These are phyloP conservation scores for Teunomyces gatunensis DNA, from an alignment of 805 yeast species.

Conservation along the genomic window DNA sequence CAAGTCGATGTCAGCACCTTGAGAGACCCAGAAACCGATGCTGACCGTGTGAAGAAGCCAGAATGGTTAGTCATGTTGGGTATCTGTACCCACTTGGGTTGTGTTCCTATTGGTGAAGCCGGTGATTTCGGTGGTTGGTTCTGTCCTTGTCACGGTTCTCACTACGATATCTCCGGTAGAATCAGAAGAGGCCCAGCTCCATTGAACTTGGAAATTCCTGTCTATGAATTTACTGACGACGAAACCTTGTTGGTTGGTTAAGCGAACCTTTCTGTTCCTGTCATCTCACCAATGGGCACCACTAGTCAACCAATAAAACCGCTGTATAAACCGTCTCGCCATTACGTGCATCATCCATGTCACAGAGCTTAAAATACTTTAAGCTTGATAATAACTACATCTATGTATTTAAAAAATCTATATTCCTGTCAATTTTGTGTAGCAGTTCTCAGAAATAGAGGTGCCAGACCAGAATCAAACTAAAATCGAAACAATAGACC, in stretches of 20 bases:
- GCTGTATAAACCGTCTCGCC: constrained; percentile 1
- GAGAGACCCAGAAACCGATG: constrained; percentile 93
- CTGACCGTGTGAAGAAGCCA: constrained; percentile 93
- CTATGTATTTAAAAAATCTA: constrained; percentile 1
- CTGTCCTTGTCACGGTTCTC: constrained; percentile 99
- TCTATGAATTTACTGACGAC: constrained; percentile 72
- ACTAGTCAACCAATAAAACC: neutral
- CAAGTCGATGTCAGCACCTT: constrained; percentile 67
- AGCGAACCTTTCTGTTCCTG: constrained; percentile 5
- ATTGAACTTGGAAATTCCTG: constrained; percentile 94
- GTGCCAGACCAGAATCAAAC: too few relatives aligned
- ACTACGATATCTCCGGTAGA: constrained; percentile 99
- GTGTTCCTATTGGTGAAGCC: constrained; percentile 99
- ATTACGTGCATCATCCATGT: constrained; percentile 3
- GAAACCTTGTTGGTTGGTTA: constrained; percentile 91
- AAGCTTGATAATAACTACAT: constrained; percentile 1
- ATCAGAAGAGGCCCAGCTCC: constrained; percentile 99
- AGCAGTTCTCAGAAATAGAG: neutral
- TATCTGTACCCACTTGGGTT: constrained; percentile 99
- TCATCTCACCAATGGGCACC: neutral
- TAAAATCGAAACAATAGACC: too few relatives aligned
- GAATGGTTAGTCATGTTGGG: constrained; percentile 99
- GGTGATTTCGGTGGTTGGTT: constrained; percentile 99
- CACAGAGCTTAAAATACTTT: neutral
- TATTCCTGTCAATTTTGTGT: constrained; percentile 1